A percentile compares a stretch with the other conserved stretches of the same genome.
Conservation (phyloP, 441 rosid genomes). For the Cnidoscolus chayamansa region DNA sequence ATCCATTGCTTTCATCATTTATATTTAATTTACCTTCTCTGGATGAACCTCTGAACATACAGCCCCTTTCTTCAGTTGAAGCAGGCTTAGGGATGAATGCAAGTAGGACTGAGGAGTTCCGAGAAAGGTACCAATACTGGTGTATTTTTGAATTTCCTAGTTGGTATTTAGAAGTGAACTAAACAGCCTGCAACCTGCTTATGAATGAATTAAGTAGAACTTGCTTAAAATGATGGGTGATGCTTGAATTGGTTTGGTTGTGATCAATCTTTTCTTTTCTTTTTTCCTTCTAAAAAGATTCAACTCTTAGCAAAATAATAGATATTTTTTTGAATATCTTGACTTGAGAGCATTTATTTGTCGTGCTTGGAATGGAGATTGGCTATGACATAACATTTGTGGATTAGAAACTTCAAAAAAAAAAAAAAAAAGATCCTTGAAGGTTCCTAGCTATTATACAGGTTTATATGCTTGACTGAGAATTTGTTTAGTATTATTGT, state of each 20-base stretch:
- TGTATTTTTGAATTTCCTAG: not conserved
- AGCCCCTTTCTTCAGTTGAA: constrained; percentile 34
- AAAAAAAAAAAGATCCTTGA: too few species aligned
- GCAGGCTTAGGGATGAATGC: constrained; percentile 29
- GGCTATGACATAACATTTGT: too few species aligned
- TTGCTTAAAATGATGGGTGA: not conserved
- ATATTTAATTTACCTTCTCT: constrained; percentile 40
- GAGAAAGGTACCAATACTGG: constrained; percentile 36
- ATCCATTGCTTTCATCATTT: constrained; percentile 69
- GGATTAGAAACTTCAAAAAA: too few species aligned
- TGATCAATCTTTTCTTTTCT: not conserved
- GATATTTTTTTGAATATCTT: too few species aligned
- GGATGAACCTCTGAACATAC: constrained; percentile 36
- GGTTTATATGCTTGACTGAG: too few species aligned
- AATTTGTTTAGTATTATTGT: too few species aligned
- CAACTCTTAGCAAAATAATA: too few species aligned
- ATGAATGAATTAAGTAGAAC: not conserved
- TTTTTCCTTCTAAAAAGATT: not conserved
- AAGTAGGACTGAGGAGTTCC: constrained; percentile 31
- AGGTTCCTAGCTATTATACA: too few species aligned
- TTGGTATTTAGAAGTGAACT: not conserved
- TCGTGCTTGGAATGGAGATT: too few species aligned
- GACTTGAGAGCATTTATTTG: not conserved
- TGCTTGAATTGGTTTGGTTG: not conserved
- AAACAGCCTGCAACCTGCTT: not conserved